Percentiles rank a stretch among this genome's conserved stretches.
Evolutionary conservation across 2,329 filamentous ascomycete genomes (phyloP).

Genomic region (Fusarium devonianum): DNA sequence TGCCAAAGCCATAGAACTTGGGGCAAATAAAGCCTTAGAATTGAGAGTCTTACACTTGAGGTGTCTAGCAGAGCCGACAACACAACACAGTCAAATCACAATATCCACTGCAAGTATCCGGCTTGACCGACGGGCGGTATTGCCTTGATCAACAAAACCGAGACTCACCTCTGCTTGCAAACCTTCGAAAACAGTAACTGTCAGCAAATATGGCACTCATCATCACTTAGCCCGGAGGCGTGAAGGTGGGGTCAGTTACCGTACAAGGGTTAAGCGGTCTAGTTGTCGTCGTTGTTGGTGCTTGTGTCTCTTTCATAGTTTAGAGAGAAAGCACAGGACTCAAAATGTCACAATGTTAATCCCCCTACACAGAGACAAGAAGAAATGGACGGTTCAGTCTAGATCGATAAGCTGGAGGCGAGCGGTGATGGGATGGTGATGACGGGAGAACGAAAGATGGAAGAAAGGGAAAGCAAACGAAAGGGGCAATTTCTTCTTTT

Average conservation of each 20-base stretch:
- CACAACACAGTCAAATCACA: constrained; percentile 13
- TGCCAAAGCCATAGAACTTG: not conserved
- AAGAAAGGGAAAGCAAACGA: not conserved
- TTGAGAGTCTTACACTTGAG: constrained; percentile 32
- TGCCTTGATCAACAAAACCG: constrained; percentile 5
- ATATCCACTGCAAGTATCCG: not conserved
- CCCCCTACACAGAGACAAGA: not conserved
- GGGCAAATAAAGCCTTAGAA: not conserved
- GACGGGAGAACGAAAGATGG: constrained; percentile 11
- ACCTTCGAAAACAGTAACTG: constrained; percentile 15
- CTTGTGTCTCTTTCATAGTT: constrained; percentile 33
- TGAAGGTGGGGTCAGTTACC: constrained; percentile 21
- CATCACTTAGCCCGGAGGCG: no score
- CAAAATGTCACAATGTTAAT: constrained; percentile 8
- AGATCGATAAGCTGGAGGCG: constrained; percentile 1
- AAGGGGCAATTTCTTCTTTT: constrained; percentile 30
- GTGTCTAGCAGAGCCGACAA: constrained; percentile 23
- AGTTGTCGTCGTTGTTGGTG: constrained; percentile 5
- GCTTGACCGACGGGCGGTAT: constrained; percentile 6
- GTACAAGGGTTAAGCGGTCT: constrained; percentile 36
- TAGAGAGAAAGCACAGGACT: constrained; percentile 4
- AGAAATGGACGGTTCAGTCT: constrained; percentile 2
- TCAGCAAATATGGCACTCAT: constrained; percentile 4
- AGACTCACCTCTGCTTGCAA: constrained; percentile 37
- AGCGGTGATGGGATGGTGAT: constrained; percentile 9